Base-by-base conservation (phyloP, 805 yeast genomes). In the Candida yuanshanica region DNA sequence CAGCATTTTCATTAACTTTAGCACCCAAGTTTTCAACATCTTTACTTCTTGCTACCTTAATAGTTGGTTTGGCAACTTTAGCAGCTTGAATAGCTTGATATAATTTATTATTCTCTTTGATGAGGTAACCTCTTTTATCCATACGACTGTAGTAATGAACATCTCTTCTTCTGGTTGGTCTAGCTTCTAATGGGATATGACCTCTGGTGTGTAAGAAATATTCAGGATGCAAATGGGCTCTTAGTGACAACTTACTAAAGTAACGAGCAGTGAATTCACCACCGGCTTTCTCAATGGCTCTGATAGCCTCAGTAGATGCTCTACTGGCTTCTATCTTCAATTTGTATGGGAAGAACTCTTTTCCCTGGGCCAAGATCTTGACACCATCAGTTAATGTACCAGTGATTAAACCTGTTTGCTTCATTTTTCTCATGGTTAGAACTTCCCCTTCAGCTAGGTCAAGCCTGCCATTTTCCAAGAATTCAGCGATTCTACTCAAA, bases 161-260 rank as follows among this genome's bases (percentile, higher is more conserved):
- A 56, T 83, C 88, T 63, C 86, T 83, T 64, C 85, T 78, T 52
- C 77, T 79, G 8, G 82, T 83, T 12, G 99, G 99, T 62, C 89
- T 78, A 2, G 97, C 89, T 39, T 77, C 80, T 49, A 87, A 60
- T 35, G 98, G 98, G 13, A 90, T 61, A 49, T 88, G 78, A 14
- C 95, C 95, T 56, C 79, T 81, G 53, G 74, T 83, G 48, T 70
- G 62, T 36, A 84, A 60, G 52, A 81, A 83, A 62, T 80, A 70
- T 36, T 77, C 74, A 10, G 98, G 97, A 35, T 80, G 64, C 31
- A 87, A 68, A 55, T 88, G 93, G 4, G 88, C 91, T 53, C 77
- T 70, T 54, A 84, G 74, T 4, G 86, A 81, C 25, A 88, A 64
- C 35, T 75, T 71, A 38, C 78, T 75, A 57, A 74, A 83, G 61